Base-by-base conservation (phyloP, 83 land plant species). In the Picea mariana region DNA sequence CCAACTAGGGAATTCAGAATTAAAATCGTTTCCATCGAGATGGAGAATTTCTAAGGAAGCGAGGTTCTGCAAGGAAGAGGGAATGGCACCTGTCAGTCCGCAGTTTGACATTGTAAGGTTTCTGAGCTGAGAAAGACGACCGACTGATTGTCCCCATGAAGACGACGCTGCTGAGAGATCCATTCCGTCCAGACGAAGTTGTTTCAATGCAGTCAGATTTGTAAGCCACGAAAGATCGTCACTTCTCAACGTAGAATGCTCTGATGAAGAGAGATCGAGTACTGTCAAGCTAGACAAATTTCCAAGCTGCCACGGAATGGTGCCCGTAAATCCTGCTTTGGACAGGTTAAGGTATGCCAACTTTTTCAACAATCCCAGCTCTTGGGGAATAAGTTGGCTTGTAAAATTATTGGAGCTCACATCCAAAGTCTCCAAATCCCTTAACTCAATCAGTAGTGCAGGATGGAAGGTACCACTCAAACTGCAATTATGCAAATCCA, bases 91-190 rank as follows among this genome's bases (percentile, higher is more conserved):
- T 67, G 20, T 67, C 17, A 67, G 71, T 17, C 71, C 40, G 34
- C 71, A 67, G 38, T 27, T 6, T 31, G 71, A 67, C 71, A 67
- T 67, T 31, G 71, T 67, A 17, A 67, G 71, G 17, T 67, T 67
- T 67, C 34, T 67, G 40, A 67, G 71, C 0, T 67, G 72, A 67
- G 72, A 67, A 67, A 67, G 72, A 67, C 2, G 40, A 67, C 72
- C 15, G 27, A 67, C 72, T 67, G 40, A 67, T 31, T 3, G 6
- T 27, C 38, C 40, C 40, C 72, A 67, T 6, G 72, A 3, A 1
- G 27, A 5, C 72, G 58, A 55, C 13, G 38, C 31, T 67, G 72
- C 38, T 31, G 72, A 67, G 38, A 67, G 72, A 67, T 67, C 40
- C 6, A 26, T 1, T 27, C 34, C 15, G 20, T 67, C 72, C 18